Percentiles rank a stretch among this genome's conserved stretches.
These are phyloP conservation scores for Yamadazyma insecticola DNA, from an alignment of 805 yeast genomes.

Conservation along the genomic window DNA sequence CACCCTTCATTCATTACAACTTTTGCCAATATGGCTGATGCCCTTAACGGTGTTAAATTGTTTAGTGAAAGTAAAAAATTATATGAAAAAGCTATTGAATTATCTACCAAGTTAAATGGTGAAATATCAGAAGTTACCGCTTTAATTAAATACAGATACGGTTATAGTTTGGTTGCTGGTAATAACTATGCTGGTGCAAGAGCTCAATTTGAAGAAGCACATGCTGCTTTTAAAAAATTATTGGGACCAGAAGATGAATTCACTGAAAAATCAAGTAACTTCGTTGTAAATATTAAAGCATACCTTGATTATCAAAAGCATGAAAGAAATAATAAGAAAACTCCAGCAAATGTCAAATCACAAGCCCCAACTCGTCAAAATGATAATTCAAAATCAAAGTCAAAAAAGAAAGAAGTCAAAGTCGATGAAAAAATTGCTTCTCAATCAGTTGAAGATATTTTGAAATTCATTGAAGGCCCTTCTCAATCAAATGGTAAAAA, in stretches of 20 bases:
- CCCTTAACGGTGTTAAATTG: slow-evolving; percentile 52
- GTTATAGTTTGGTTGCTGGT: slow-evolving; percentile 42
- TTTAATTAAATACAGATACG: slow-evolving; percentile 58
- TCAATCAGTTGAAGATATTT: slow-evolving; percentile 67
- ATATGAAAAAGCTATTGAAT: slow-evolving; percentile 47
- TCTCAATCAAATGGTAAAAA: no score
- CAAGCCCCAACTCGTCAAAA: slow-evolving; percentile 12
- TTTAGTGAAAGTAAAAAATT: slow-evolving; percentile 46
- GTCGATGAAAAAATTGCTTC: slow-evolving; percentile 42
- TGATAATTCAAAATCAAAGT: slow-evolving; percentile 4
- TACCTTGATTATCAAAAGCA: slow-evolving; percentile 41
- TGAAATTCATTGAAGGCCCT: slow-evolving; percentile 72
- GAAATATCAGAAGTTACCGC: slow-evolving; percentile 58
- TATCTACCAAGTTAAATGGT: slow-evolving; percentile 53
- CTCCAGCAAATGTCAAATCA: slow-evolving; percentile 6
- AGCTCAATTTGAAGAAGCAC: slow-evolving; percentile 52
- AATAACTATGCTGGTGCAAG: slow-evolving; percentile 54
- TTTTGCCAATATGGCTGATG: slow-evolving; percentile 54
- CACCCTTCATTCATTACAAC: slow-evolving; percentile 73
- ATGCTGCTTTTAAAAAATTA: slow-evolving; percentile 48
- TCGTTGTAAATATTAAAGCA: slow-evolving; percentile 56
- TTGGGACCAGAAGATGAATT: slow-evolving; percentile 66
- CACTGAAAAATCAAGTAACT: slow-evolving; percentile 63
- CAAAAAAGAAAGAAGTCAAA: slow-evolving; percentile 11
- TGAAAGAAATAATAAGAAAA: slow-evolving; percentile 12